A percentile compares a stretch with the other conserved stretches of the same genome.
Evolutionary conservation across 768 basidiomycete genomes (phyloP).

Genomic region (Suillus subaureus): DNA sequence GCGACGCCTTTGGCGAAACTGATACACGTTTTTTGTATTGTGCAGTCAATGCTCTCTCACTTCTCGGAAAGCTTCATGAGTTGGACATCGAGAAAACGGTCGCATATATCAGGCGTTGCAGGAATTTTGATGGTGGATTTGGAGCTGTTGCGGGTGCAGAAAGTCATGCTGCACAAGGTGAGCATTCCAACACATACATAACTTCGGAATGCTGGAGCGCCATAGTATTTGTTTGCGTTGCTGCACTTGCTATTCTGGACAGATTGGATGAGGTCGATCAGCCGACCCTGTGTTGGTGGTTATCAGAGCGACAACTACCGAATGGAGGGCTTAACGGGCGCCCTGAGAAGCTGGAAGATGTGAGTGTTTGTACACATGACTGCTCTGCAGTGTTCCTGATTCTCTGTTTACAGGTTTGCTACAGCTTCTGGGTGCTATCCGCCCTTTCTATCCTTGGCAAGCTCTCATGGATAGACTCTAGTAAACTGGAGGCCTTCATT

Average conservation of each 20-base stretch:
- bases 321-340: slow-evolving; percentile 94
- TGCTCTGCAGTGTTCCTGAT: not conserved
- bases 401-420: slow-evolving; percentile 75
- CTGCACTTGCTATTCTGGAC: slow-evolving; percentile 85
- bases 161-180: slow-evolving; percentile 91
- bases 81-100: slow-evolving; percentile 72
- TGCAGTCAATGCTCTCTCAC: slow-evolving; percentile 79
- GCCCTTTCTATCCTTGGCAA: slow-evolving; percentile 82
- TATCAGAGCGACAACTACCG: slow-evolving; percentile 90
- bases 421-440: slow-evolving; percentile 96
- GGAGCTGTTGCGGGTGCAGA: slow-evolving; percentile 85
- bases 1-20: slow-evolving; percentile 88
- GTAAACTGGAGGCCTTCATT: slow-evolving; percentile 80
- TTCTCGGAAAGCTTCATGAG: slow-evolving; percentile 73
- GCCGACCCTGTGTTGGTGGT: slow-evolving; percentile 89
- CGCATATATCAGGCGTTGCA: slow-evolving; percentile 72
- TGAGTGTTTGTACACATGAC: slow-evolving; percentile 40
- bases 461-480: slow-evolving; percentile 84
- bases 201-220: not conserved
- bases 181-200: slow-evolving; percentile 7
- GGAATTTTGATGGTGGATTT: slow-evolving; percentile 96
- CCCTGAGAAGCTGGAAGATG: slow-evolving; percentile 98
- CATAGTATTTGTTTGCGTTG: slow-evolving; percentile 88
- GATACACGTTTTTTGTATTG: slow-evolving; percentile 93
- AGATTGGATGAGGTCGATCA: slow-evolving; percentile 76